phyloP scores from a whole-genome alignment of 495 filamentous ascomycete genomes.

The Xylaria intraflava region DNA sequence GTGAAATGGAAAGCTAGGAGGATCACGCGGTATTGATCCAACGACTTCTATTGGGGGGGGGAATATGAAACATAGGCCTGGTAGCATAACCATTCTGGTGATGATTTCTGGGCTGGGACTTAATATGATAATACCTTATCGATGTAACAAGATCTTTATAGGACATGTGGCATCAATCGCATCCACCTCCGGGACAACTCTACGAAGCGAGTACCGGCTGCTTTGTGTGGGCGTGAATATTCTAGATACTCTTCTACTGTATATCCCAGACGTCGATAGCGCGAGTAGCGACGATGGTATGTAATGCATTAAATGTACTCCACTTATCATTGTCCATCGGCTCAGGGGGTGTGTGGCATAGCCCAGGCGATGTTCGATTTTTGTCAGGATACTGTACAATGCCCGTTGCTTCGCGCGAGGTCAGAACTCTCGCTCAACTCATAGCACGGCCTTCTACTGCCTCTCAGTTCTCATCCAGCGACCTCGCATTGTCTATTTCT shows the following conservation, averaged over 20 bases:
- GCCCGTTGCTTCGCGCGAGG: background rate
- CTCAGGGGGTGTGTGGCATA: background rate
- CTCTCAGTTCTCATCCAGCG: constrained; percentile 4
- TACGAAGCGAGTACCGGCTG: background rate
- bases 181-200: no score
- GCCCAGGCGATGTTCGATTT: background rate
- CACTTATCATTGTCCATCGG: constrained; percentile 4
- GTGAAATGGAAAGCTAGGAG: constrained; percentile 4
- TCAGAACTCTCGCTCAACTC: constrained; percentile 1
- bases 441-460: background rate
- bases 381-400: constrained; percentile 22
- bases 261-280: background rate
- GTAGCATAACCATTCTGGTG: no score
- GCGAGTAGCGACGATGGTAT: background rate
- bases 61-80: no score
- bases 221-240: background rate
- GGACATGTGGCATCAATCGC: no score
- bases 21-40: no score
- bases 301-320: constrained; percentile 5
- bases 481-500: constrained; percentile 35
- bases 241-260: background rate
- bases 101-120: no score
- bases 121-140: no score
- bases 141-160: no score
- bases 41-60: no score